Conservation (phyloP, 768 basidiomycete species). For the Saitozyma podzolica region DNA sequence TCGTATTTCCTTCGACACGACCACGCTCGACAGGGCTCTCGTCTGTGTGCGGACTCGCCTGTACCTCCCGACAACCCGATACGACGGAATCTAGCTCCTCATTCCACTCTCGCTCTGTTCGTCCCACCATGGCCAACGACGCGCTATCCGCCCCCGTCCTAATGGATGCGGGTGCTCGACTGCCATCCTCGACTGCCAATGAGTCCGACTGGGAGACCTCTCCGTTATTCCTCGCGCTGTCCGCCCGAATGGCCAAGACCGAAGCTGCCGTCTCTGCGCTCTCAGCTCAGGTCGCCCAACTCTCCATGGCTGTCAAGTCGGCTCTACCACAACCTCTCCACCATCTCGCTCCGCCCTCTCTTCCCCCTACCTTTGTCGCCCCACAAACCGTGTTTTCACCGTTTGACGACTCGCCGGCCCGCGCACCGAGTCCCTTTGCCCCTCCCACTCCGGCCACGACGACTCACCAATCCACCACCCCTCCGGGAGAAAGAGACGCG, state of each 20-base stretch:
- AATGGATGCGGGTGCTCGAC: too few relatives aligned
- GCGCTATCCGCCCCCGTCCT: too few relatives aligned
- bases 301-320: conserved; percentile 24
- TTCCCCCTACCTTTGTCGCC: not conserved
- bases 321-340: conserved; percentile 6
- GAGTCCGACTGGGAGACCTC: conserved; percentile 27
- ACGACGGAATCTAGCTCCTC: too few relatives aligned
- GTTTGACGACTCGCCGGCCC: conserved; percentile 21
- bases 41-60: too few relatives aligned
- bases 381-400: conserved; percentile 27
- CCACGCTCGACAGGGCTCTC: too few relatives aligned
- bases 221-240: conserved; percentile 38
- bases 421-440: not conserved
- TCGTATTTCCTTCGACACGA: too few relatives aligned
- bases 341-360: not conserved
- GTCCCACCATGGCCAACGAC: too few relatives aligned
- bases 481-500: conserved; percentile 3
- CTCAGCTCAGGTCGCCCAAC: conserved; percentile 34
- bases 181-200: not conserved
- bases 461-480: not conserved
- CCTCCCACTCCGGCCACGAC: conserved; percentile 6
- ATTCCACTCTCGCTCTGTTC: too few relatives aligned
- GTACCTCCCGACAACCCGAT: too few relatives aligned
- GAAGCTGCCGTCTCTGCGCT: conserved; percentile 32
- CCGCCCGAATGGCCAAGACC: conserved; percentile 29